A percentile compares a stretch with the other conserved stretches of the same genome.
These are phyloP conservation scores for Phytopythium delawarense DNA, from an alignment of 352 stramenopile species.

Conservation along the genomic window DNA sequence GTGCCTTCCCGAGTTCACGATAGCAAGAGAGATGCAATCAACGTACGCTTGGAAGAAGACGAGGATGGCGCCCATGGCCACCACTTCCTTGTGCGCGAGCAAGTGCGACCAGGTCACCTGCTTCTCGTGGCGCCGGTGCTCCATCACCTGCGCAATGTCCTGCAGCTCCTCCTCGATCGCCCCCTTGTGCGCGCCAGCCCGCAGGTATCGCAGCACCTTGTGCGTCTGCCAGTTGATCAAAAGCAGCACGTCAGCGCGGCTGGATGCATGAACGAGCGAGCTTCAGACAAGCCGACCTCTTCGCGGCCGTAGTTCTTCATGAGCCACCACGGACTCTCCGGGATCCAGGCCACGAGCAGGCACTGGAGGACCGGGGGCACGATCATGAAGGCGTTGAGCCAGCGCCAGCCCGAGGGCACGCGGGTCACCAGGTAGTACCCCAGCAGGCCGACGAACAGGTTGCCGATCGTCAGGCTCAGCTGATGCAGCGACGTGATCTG, in stretches of 20 bases:
- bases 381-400: slow-evolving; percentile 70
- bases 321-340: slow-evolving; percentile 88
- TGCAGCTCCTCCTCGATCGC: slow-evolving; percentile 57
- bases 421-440: slow-evolving; percentile 75
- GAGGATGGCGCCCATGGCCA: slow-evolving; percentile 54
- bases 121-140: slow-evolving; percentile 39
- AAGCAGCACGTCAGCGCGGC: neutral
- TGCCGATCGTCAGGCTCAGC: slow-evolving; percentile 85
- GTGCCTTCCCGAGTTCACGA: neutral
- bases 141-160: slow-evolving; percentile 60
- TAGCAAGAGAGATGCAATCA: neutral
- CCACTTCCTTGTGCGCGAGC: slow-evolving; percentile 49
- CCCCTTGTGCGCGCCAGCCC: slow-evolving; percentile 20
- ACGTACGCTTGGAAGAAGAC: slow-evolving; percentile 78
- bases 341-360: slow-evolving; percentile 49
- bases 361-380: slow-evolving; percentile 62
- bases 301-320: slow-evolving; percentile 65
- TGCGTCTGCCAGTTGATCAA: slow-evolving; percentile 14
- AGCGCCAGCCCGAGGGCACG: slow-evolving; percentile 82
- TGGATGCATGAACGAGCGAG: neutral
- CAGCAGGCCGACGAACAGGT: slow-evolving; percentile 69
- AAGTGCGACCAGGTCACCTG: slow-evolving; percentile 50
- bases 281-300: slow-evolving; percentile 11
- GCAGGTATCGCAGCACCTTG: slow-evolving; percentile 35
- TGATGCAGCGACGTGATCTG: slow-evolving; percentile 88